These are phyloP conservation scores for Amanita thiersii DNA, from an alignment of 768 basidiomycete species.

Conservation along the genomic window DNA sequence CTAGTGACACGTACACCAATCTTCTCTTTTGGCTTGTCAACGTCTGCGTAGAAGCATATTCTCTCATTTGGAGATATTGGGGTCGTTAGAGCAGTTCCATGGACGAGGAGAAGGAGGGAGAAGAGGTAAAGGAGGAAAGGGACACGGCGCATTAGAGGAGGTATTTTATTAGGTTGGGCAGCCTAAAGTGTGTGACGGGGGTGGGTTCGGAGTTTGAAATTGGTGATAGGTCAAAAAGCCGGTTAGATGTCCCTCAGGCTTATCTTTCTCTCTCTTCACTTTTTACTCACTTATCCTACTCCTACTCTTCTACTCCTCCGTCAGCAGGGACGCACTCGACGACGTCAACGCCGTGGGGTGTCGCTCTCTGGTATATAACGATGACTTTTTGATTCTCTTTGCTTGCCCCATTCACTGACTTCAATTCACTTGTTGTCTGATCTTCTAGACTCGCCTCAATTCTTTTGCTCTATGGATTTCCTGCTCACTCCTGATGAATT, in stretches of 20 bases:
- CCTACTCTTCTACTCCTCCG: no score
- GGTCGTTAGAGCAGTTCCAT: constrained; percentile 72
- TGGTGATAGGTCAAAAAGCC: constrained; percentile 1
- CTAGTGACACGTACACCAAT: constrained; percentile 53
- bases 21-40: constrained; percentile 93
- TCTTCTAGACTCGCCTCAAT: not conserved
- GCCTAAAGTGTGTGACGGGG: not conserved
- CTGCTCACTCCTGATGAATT: constrained; percentile 1
- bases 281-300: not conserved
- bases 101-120: constrained; percentile 27
- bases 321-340: not conserved
- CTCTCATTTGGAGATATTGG: constrained; percentile 71
- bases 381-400: not conserved
- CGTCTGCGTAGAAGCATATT: constrained; percentile 91
- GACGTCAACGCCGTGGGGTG: constrained; percentile 4
- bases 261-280: not conserved
- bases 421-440: not conserved
- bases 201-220: constrained; percentile 7
- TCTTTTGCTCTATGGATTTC: constrained; percentile 5
- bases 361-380: constrained; percentile 6
- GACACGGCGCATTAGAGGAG: constrained; percentile 11
- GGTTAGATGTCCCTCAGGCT: not conserved
- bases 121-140: constrained; percentile 22
- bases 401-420: not conserved
- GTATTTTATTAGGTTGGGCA: no score